These are phyloP conservation scores for Hordeum pubiflorum DNA, from an alignment of 202 grass and related monocot species.

Conservation along the genomic window DNA sequence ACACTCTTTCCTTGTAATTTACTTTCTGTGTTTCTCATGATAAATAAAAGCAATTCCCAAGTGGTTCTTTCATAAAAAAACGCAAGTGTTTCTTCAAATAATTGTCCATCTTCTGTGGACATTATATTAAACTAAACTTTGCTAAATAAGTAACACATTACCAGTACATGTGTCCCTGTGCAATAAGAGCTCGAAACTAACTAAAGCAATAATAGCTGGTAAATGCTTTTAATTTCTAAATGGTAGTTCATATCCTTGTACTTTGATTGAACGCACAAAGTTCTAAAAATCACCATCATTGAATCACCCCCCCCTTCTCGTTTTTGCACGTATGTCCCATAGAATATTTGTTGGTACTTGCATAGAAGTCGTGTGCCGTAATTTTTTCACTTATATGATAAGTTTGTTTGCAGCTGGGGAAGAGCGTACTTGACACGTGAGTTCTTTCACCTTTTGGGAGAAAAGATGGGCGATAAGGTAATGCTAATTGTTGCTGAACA, in stretches of 20 bases:
- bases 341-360: neutral
- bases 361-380: conserved; percentile 2
- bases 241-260: neutral
- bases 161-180: neutral
- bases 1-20: conserved; percentile 26
- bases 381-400: conserved; percentile 13
- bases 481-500: conserved; percentile 86
- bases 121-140: conserved; percentile 3
- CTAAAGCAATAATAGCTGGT: neutral
- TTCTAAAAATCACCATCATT: neutral
- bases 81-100: neutral
- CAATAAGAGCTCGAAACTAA: conserved; percentile 12
- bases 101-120: neutral
- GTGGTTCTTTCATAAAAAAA: neutral
- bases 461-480: conserved; percentile 74
- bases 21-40: neutral
- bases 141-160: neutral
- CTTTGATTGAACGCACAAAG: neutral
- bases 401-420: conserved; percentile 61
- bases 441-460: conserved; percentile 85
- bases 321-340: neutral
- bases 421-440: conserved; percentile 78
- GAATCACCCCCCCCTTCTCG: neutral
- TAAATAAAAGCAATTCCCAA: neutral
- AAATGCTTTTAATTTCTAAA: neutral